These are phyloP conservation scores for Croton setiger DNA, from an alignment of 441 rosid genomes.

Conservation along the genomic window DNA sequence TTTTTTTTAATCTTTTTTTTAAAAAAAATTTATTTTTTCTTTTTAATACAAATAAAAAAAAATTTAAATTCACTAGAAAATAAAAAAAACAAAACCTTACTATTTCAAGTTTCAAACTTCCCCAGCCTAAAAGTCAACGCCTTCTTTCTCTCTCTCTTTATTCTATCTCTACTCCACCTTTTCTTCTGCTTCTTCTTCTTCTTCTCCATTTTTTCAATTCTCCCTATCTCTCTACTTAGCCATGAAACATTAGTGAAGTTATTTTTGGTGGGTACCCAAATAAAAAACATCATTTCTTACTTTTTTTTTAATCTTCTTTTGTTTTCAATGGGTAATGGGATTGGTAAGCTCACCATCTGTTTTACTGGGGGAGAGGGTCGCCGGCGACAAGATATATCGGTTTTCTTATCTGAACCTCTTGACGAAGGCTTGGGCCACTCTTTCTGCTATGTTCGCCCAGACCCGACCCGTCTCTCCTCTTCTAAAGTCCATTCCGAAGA, in stretches of 20 bases:
- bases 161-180: constrained; percentile 20
- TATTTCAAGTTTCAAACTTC: constrained; percentile 29
- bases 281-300: not conserved
- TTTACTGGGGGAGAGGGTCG: constrained; percentile 37
- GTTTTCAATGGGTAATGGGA: constrained; percentile 28
- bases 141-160: constrained; percentile 26
- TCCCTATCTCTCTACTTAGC: constrained; percentile 22
- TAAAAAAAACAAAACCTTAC: no score
- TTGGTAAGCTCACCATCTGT: constrained; percentile 40
- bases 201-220: no score
- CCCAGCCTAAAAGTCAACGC: constrained; percentile 57
- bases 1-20: not conserved
- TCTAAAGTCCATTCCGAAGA: constrained; percentile 46
- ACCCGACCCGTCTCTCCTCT: constrained; percentile 29
- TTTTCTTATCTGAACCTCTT: constrained; percentile 32
- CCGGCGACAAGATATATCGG: constrained; percentile 32
- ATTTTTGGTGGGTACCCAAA: not conserved
- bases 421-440: constrained; percentile 55
- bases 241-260: constrained; percentile 28
- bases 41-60: no score
- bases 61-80: constrained; percentile 3
- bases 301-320: not conserved
- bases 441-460: constrained; percentile 51
- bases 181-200: constrained; percentile 19
- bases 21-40: not conserved